Conservation (phyloP, 2,329 filamentous ascomycete genomes). For the Arthroderma sp. region DNA sequence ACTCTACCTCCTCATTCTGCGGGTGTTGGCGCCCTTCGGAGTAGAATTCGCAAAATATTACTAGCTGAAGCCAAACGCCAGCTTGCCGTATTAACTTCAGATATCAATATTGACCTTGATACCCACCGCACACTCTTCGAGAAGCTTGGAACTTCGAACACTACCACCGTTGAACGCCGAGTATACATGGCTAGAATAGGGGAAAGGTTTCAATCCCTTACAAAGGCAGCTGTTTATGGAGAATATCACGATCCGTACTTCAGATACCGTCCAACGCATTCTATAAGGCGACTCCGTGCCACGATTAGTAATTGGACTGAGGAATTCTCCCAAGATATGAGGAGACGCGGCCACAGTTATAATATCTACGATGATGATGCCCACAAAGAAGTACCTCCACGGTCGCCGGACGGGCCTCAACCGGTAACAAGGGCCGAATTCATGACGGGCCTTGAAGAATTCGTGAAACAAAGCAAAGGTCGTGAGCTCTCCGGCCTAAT, state of each 20-base stretch:
- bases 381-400: conserved; percentile 6
- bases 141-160: conserved; percentile 19
- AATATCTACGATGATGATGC: conserved; percentile 13
- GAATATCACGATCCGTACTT: conserved; percentile 20
- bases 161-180: conserved; percentile 15
- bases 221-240: conserved; percentile 18
- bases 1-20: conserved; percentile 18
- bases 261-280: conserved; percentile 10
- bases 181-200: conserved; percentile 17
- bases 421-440: conserved; percentile 13
- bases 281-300: conserved; percentile 17
- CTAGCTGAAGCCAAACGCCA: conserved; percentile 24
- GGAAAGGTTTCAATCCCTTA: conserved; percentile 15
- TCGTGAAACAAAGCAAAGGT: conserved; percentile 14
- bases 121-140: conserved; percentile 22
- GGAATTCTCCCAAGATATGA: conserved; percentile 17
- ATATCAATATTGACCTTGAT: conserved; percentile 25
- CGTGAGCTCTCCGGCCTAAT: conserved; percentile 29
- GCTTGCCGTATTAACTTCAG: conserved; percentile 28
- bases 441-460: conserved; percentile 11
- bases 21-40: conserved; percentile 23
- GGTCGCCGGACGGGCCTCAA: conserved; percentile 12
- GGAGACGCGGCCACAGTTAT: conserved; percentile 16
- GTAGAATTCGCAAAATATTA: conserved; percentile 25
- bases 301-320: conserved; percentile 17